A percentile compares a stretch with the other conserved stretches of the same genome.
These are phyloP conservation scores for Panicum miliaceum DNA, from an alignment of 176 grass and related monocot genomes.

Conservation along the genomic window DNA sequence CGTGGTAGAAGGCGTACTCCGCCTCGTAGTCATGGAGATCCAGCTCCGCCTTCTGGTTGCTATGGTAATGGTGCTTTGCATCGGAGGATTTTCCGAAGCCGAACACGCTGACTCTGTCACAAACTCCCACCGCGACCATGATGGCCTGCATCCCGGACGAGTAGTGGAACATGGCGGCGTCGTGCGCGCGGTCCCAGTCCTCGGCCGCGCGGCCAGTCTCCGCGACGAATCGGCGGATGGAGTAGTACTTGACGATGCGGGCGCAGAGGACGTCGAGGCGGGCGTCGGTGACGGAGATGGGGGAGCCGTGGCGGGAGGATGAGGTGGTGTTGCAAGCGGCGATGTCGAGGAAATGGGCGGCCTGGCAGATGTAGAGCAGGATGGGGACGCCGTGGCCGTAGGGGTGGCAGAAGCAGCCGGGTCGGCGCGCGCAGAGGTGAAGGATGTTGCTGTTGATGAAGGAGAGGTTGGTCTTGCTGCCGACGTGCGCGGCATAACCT, in stretches of 20 bases:
- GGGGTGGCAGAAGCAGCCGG: conserved; percentile 87
- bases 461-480: conserved; percentile 75
- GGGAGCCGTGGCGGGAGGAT: conserved; percentile 43
- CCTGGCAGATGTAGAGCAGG: conserved; percentile 92
- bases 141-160: conserved; percentile 94
- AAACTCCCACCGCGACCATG: conserved; percentile 87
- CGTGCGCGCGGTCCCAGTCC: conserved; percentile 67
- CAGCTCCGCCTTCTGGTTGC: conserved; percentile 85
- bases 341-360: conserved; percentile 85
- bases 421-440: conserved; percentile 66
- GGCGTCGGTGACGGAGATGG: conserved; percentile 71
- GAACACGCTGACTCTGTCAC: conserved; percentile 80
- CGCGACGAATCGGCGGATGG: conserved; percentile 69
- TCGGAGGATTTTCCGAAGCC: conserved; percentile 77
- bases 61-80: conserved; percentile 95
- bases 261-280: conserved; percentile 84
- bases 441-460: conserved; percentile 99
- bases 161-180: conserved; percentile 80
- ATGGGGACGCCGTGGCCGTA: conserved; percentile 75
- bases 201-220: conserved; percentile 56
- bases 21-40: conserved; percentile 96
- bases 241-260: conserved; percentile 92
- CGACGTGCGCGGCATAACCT: conserved; percentile 63
- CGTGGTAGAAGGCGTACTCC: conserved; percentile 84
- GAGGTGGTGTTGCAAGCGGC: conserved; percentile 70